Evolutionary conservation across 2,329 filamentous ascomycete species (phyloP).

Genomic region (Gaeumannomyces sp.): DNA sequence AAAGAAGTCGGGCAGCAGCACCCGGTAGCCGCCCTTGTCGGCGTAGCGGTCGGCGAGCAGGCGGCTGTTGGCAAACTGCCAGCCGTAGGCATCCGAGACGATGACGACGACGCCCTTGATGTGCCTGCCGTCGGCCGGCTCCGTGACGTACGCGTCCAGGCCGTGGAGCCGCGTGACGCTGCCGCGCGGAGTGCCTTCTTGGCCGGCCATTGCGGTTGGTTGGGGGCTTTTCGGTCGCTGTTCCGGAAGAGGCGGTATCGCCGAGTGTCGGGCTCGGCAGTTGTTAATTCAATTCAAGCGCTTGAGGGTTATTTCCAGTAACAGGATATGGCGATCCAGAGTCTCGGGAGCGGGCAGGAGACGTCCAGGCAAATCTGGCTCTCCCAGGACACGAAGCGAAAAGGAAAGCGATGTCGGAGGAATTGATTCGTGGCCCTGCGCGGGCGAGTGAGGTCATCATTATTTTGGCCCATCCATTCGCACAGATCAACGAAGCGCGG

Average conservation of each 20-base stretch:
- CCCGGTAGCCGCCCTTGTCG: constrained; percentile 39
- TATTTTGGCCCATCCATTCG: background rate
- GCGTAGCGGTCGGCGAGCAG: constrained; percentile 49
- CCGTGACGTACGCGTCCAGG: constrained; percentile 41
- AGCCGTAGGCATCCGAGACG: constrained; percentile 50
- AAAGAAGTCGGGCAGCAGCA: constrained; percentile 54
- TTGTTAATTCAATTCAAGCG: too few species aligned
- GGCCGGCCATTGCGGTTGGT: constrained; percentile 14
- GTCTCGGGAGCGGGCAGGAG: too few species aligned
- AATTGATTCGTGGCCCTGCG: background rate
- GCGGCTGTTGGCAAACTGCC: constrained; percentile 45
- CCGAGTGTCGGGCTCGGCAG: too few species aligned
- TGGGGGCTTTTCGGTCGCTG: too few species aligned
- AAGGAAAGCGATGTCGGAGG: background rate
- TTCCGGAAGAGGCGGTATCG: background rate
- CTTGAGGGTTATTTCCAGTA: too few species aligned
- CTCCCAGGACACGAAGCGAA: background rate
- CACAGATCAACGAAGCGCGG: background rate
- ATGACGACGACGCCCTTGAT: constrained; percentile 45
- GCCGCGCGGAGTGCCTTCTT: constrained; percentile 38
- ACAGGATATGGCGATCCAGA: too few species aligned
- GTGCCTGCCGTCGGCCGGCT: constrained; percentile 24
- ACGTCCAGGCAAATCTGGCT: background rate
- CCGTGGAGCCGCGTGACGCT: constrained; percentile 39
- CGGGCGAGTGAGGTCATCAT: background rate